Evolutionary conservation across 192 early-diverging fungal genomes (phyloP), one percentile per base, ranked within the genome.

Genomic region (Chytriomyces sp.): DNA sequence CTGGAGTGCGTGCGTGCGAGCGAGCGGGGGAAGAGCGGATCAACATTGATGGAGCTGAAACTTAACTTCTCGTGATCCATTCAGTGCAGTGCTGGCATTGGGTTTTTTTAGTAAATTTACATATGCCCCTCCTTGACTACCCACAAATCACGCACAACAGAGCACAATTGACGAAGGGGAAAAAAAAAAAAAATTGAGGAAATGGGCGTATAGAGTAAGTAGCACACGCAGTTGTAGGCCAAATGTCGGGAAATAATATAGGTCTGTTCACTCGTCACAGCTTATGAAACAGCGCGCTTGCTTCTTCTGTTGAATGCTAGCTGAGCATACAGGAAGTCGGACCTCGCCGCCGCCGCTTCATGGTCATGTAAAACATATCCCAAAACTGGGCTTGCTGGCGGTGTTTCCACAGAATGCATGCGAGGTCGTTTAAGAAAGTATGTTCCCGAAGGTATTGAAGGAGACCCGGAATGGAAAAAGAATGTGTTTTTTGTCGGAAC

Each of bases 341-440:
- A 0, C 11, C 53, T 57, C 13, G 62, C 24, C 44, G 45, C 10
- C 13, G 62, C 24, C 44, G 45, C 10, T 5, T 20, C 43, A 67
- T 11, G 16, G 2, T 28, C 43, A 8, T 16, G 26, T 11, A 20
- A 16, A 47, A 23, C 5, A 18, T n/a, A 44, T 26, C 45, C 45
- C 6, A 67, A 67, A 6, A 44, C 66, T 3, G 66, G 66, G n/a
- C 43, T 46, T 7, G 66, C 10, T 6, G 66, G 66, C 20, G 66
- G 66, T 16, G 66, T 67, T 43, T 49, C 35, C 4, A 67, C 44
- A 7, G 65, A 67, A n/a, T 67, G 10, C 66, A 67, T 67, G 45
- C 66, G 66, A 5, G 66, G 26, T 45, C 66, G 26, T 45, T 67
- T 67, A 2, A 57, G 16, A 57, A 57, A 20, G 53, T n/a, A 5